Conservation (phyloP, 2,329 filamentous ascomycete genomes). For the Penicillium janthinellum region DNA sequence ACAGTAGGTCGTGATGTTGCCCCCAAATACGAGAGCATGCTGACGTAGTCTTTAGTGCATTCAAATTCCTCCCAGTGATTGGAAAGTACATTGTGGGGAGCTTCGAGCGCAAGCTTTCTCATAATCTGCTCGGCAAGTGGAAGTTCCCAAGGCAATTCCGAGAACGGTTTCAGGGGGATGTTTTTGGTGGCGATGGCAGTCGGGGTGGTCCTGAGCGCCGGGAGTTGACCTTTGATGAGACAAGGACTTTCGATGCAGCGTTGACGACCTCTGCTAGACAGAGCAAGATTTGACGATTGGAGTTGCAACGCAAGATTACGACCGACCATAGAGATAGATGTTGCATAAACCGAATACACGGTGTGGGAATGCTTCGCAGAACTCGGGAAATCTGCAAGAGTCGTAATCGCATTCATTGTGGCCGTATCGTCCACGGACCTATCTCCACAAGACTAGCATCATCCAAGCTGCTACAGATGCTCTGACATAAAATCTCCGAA, state of each 20-base stretch:
- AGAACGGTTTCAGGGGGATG: constrained; percentile 16
- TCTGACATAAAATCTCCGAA: constrained; percentile 27
- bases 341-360: background rate
- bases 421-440: background rate
- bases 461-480: constrained; percentile 14
- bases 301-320: too few relatives aligned
- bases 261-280: constrained; percentile 22
- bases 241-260: constrained; percentile 19
- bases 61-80: constrained; percentile 64
- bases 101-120: constrained; percentile 41
- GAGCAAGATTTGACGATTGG: constrained; percentile 27
- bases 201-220: constrained; percentile 34
- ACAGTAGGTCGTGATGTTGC: constrained; percentile 26
- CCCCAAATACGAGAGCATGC: background rate
- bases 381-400: background rate
- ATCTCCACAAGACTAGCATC: background rate
- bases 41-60: constrained; percentile 46
- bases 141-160: constrained; percentile 30
- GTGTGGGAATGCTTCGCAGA: too few relatives aligned
- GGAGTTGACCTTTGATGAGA: constrained; percentile 26
- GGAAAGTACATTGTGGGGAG: constrained; percentile 64
- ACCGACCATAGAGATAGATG: background rate
- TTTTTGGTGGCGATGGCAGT: constrained; percentile 33
- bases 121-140: constrained; percentile 65
- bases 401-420: background rate